Percentiles rank a stretch among this genome's conserved stretches.
Conservation (phyloP, 768 basidiomycete species). For the Naematelia encephala region DNA sequence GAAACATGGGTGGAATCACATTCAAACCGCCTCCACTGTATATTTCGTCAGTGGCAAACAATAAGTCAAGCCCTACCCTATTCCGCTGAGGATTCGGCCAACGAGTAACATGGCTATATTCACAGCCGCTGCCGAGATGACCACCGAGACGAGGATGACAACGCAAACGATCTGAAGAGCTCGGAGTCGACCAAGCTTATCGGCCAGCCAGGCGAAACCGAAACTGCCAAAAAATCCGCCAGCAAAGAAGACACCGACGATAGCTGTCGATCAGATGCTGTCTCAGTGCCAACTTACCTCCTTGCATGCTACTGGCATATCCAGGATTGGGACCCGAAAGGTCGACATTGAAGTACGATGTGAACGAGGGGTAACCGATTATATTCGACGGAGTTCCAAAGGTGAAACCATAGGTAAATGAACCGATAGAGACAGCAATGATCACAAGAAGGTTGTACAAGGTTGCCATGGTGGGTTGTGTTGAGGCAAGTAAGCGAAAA, state of each 20-base stretch:
- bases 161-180: neutral
- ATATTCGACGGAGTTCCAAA: neutral
- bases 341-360: neutral
- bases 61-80: neutral
- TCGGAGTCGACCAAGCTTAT: conserved; percentile 5
- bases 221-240: conserved; percentile 7
- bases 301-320: neutral
- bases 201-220: conserved; percentile 3
- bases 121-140: conserved; percentile 1
- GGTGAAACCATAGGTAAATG: conserved; percentile 1
- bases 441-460: neutral
- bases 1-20: conserved; percentile 4
- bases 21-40: conserved; percentile 4
- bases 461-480: neutral
- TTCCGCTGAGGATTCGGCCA: conserved; percentile 5
- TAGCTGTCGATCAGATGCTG: too few relatives aligned
- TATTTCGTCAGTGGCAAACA: neutral
- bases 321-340: neutral
- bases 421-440: neutral
- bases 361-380: neutral
- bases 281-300: too few relatives aligned
- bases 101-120: conserved; percentile 5
- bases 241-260: conserved; percentile 10
- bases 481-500: too few relatives aligned
- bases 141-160: conserved; percentile 1